Base-by-base conservation (phyloP, 441 rosid genomes). In the Mallotus japonicus region DNA sequence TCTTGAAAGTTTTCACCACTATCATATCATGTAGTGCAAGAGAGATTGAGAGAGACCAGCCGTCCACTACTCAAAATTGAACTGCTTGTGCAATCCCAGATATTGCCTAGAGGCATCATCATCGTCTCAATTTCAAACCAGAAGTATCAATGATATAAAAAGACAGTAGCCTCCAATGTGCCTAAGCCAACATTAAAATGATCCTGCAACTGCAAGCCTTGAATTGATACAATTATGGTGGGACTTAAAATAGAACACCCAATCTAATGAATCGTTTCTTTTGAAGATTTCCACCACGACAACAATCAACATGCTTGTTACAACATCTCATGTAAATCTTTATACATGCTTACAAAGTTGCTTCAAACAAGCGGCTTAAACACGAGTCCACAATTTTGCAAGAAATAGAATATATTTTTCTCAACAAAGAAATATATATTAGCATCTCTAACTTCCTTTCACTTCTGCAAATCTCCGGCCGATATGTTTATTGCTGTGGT, bases 401-500 rank as follows among this genome's bases (percentile, higher is more conserved):
- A 65, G 28, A 62, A 37, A 37, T 37, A 37, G 40, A 37, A 37
- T 6, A 6, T 37, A 34, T 51, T 24, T 28, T 53, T 51, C 40
- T 46, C 53, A 56, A 32, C 51, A 22, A 19, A 50, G 64, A 49
- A 15, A 24, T 12, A 79, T 50, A 59, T 15, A 67, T 7, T 63
- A 16, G 40, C 11, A 56, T 72, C 69, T 71, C 60, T 61, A 63
- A 57, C 58, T 60, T 73, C 50, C 71, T 72, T 15, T 67, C 75
- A 20, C 71, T 40, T 55, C 17, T 44, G 67, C 60, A 58, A 76
- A 37, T 69, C 77, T 74, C 57, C 72, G 20, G 20, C 46, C 67
- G 49, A 69, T 66, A 74, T 65, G 71, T 73, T 75, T 69, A 78
- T 76, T 58, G 62, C 57, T 65, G 10, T 22, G 40, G 34, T 64